phyloP scores from a whole-genome alignment of 2,329 filamentous ascomycete species.

The Mariannaea elegans region DNA sequence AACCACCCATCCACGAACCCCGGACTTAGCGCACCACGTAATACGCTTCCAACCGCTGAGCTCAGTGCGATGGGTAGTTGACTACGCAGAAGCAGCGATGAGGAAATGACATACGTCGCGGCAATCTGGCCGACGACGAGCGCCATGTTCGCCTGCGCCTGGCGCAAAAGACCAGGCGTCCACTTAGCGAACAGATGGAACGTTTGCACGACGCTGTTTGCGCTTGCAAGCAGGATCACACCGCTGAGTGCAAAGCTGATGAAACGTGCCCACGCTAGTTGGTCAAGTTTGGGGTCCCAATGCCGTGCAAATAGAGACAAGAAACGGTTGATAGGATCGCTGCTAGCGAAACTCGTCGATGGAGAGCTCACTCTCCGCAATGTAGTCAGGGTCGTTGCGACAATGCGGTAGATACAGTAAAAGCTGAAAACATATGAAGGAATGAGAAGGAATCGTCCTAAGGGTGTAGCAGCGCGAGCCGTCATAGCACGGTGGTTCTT shows the following conservation, averaged over 20 bases:
- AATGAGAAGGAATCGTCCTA: slow-evolving; percentile 71
- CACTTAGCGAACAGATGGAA: slow-evolving; percentile 83
- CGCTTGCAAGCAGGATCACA: slow-evolving; percentile 82
- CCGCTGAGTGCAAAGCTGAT: slow-evolving; percentile 86
- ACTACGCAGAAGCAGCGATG: slow-evolving; percentile 78
- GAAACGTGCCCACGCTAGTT: slow-evolving; percentile 83
- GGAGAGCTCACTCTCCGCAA: slow-evolving; percentile 62
- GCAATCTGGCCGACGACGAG: slow-evolving; percentile 82
- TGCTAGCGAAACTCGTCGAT: slow-evolving; percentile 67
- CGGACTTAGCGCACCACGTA: slow-evolving; percentile 76
- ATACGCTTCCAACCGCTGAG: slow-evolving; percentile 77
- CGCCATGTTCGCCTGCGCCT: slow-evolving; percentile 80
- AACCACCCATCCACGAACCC: slow-evolving; percentile 78
- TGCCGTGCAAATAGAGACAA: slow-evolving; percentile 83
- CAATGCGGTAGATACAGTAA: slow-evolving; percentile 87
- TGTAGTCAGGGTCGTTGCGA: slow-evolving; percentile 74
- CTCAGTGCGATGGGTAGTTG: slow-evolving; percentile 82
- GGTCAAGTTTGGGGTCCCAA: slow-evolving; percentile 85
- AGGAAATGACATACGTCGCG: slow-evolving; percentile 86
- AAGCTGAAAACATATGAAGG: slow-evolving; percentile 75
- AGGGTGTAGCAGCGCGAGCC: slow-evolving; percentile 70
- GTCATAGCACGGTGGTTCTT: slow-evolving; percentile 70
- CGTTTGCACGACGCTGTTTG: slow-evolving; percentile 85
- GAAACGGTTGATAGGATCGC: slow-evolving; percentile 85
- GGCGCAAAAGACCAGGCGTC: slow-evolving; percentile 74